These are phyloP conservation scores for Ustilago loliicola DNA, from an alignment of 1,284 basidiomycete species.

Conservation along the genomic window DNA sequence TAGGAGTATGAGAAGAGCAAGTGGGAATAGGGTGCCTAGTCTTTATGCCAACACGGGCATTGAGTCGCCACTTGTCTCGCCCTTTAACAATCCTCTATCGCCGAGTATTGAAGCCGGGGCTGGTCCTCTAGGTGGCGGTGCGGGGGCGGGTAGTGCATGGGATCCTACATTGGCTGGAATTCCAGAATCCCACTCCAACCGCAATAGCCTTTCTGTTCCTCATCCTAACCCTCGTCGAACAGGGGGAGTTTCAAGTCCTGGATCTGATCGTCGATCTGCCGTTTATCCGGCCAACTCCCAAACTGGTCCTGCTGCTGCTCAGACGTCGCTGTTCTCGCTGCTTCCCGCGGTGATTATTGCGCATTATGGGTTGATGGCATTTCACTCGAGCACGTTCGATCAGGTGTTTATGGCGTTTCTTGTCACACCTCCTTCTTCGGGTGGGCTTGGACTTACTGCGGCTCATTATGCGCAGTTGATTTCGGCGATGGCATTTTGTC, in stretches of 20 bases:
- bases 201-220: slow-evolving; percentile 34
- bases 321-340: slow-evolving; percentile 52
- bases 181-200: slow-evolving; percentile 51
- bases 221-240: slow-evolving; percentile 13
- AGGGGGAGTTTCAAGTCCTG: neutral
- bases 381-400: slow-evolving; percentile 70
- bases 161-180: slow-evolving; percentile 64
- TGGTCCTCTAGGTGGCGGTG: slow-evolving; percentile 11
- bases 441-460: slow-evolving; percentile 68
- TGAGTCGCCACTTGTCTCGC: slow-evolving; percentile 45
- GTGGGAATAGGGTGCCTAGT: slow-evolving; percentile 53
- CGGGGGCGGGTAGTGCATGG: slow-evolving; percentile 41
- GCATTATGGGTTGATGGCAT: slow-evolving; percentile 67
- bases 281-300: neutral
- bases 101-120: slow-evolving; percentile 10
- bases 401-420: slow-evolving; percentile 71
- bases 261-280: slow-evolving; percentile 7
- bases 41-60: slow-evolving; percentile 63
- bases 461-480: slow-evolving; percentile 70
- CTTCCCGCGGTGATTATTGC: slow-evolving; percentile 67
- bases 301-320: neutral
- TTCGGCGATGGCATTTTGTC: slow-evolving; percentile 66
- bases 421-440: slow-evolving; percentile 66
- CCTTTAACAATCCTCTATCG: slow-evolving; percentile 25
- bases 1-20: slow-evolving; percentile 43